Evolutionary conservation across 805 yeast species (phyloP), one percentile per base, ranked within the genome.

Genomic region (Candida anglica): DNA sequence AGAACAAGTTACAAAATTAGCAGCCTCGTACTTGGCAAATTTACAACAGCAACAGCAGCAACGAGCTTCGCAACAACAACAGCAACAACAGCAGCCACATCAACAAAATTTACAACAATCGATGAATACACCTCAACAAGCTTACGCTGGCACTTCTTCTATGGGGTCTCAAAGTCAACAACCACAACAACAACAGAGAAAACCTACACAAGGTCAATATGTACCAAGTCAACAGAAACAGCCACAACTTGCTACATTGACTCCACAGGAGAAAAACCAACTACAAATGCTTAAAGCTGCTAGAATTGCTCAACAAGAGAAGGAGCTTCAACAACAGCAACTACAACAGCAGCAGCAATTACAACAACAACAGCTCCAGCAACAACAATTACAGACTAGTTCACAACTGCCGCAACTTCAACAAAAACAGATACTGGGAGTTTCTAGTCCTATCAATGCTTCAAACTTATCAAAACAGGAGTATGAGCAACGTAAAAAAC

Each of bases 1-100:
- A 40, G 81, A 75, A 37, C 82, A 80, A 46, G 84, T 80, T 1
- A 76, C 82, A 2, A 72, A 75, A 38, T 63, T 79, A 37, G 86
- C 86, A 2, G 82, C 82, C 3, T 69, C 78, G 11, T 78, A 79
- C 45, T 53, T 79, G 41, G 79, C 84, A 1, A 73, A 69, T 39
- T 56, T 75, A 22, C 82, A 77, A 50, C 75, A 70, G 39, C 71
- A 67, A 45, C 78, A 73, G 46, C 72, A 65, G 30, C 55, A 65
- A 19, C 45, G 56, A 33, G 44, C 52, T 32, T 37, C 48, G 38
- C 44, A 46, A 47, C 61, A 48, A 19, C 60, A 47, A 33, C 45
- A 48, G 28, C 56, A 45, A 40, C 54, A 30, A 37, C 45, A 15
- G 33, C 57, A 32, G 36, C 47, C 36, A n/a, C 40, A 28, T 14